A percentile compares a stretch with the other conserved stretches of the same genome.
These are phyloP conservation scores for Alternaria viburni DNA, from an alignment of 2,329 filamentous ascomycete genomes.

Conservation along the genomic window DNA sequence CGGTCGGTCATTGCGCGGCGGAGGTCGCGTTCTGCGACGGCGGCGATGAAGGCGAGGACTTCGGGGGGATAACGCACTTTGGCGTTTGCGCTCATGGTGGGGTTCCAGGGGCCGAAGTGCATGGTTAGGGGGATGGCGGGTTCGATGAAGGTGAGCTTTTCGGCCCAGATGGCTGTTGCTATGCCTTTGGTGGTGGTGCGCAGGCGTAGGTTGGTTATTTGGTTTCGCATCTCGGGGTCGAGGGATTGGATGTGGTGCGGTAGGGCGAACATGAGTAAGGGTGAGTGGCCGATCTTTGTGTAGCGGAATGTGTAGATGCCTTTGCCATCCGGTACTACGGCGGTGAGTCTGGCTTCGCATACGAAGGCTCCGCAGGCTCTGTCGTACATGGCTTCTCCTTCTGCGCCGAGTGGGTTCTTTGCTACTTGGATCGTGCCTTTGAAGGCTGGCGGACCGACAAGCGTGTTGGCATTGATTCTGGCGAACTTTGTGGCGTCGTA, in stretches of 20 bases:
- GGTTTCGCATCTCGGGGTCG: slow-evolving; percentile 60
- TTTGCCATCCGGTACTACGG: slow-evolving; percentile 61
- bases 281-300: slow-evolving; percentile 71
- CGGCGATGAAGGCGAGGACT: slow-evolving; percentile 66
- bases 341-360: slow-evolving; percentile 67
- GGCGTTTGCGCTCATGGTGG: slow-evolving; percentile 48
- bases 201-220: slow-evolving; percentile 64
- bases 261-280: slow-evolving; percentile 82
- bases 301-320: slow-evolving; percentile 76
- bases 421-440: slow-evolving; percentile 81
- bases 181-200: slow-evolving; percentile 86
- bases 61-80: slow-evolving; percentile 49
- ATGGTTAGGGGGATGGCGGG: slow-evolving; percentile 73
- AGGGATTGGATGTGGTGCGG: slow-evolving; percentile 86
- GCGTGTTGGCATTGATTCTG: slow-evolving; percentile 64
- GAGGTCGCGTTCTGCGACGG: slow-evolving; percentile 73
- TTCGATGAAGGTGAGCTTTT: slow-evolving; percentile 72
- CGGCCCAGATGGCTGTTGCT: slow-evolving; percentile 71
- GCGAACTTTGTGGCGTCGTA: slow-evolving; percentile 68
- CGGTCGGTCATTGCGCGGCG: slow-evolving; percentile 76
- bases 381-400: slow-evolving; percentile 75
- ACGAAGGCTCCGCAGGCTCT: slow-evolving; percentile 77
- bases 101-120: slow-evolving; percentile 79
- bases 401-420: slow-evolving; percentile 68
- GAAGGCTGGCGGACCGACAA: slow-evolving; percentile 72